Evolutionary conservation across 2,329 filamentous ascomycete species (phyloP).

Genomic region (Calycina marina): DNA sequence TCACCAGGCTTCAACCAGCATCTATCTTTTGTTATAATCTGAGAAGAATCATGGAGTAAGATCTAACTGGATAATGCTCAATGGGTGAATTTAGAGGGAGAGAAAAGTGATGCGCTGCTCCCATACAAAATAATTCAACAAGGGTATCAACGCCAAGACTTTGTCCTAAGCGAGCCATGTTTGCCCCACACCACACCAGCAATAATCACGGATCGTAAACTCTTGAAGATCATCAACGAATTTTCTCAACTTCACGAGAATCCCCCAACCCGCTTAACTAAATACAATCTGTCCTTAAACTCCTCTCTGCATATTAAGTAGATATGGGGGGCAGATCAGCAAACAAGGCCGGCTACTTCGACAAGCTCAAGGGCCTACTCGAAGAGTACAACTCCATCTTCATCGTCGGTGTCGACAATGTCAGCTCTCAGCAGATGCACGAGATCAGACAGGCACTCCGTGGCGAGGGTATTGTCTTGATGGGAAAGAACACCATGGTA

Average conservation of each 20-base stretch:
- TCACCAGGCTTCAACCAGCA: not conserved
- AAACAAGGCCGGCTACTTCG: conserved; percentile 96
- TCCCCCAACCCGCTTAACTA: conserved; percentile 8
- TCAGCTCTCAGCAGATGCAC: conserved; percentile 99
- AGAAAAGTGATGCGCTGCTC: too few relatives aligned
- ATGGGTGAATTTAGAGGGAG: too few relatives aligned
- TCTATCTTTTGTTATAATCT: too few relatives aligned
- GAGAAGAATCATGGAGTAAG: too few relatives aligned
- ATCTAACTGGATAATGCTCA: too few relatives aligned
- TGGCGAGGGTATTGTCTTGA: conserved; percentile 85
- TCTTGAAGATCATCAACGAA: too few relatives aligned
- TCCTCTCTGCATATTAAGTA: conserved; percentile 91
- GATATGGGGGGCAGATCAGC: conserved; percentile 96
- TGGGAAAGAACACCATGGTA: conserved; percentile 99
- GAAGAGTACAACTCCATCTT: conserved; percentile 96
- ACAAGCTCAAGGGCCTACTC: conserved; percentile 96
- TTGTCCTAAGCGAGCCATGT: too few relatives aligned
- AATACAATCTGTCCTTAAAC: conserved; percentile 60
- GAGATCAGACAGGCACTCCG: conserved; percentile 92
- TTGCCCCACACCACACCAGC: too few relatives aligned
- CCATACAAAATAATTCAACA: too few relatives aligned
- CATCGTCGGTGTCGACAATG: conserved; percentile 98
- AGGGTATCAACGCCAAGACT: too few relatives aligned
- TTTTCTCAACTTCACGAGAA: conserved; percentile 8
- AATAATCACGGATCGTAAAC: too few relatives aligned